phyloP scores from a whole-genome alignment of 305 asterid species.

The Salvia sclarea region DNA sequence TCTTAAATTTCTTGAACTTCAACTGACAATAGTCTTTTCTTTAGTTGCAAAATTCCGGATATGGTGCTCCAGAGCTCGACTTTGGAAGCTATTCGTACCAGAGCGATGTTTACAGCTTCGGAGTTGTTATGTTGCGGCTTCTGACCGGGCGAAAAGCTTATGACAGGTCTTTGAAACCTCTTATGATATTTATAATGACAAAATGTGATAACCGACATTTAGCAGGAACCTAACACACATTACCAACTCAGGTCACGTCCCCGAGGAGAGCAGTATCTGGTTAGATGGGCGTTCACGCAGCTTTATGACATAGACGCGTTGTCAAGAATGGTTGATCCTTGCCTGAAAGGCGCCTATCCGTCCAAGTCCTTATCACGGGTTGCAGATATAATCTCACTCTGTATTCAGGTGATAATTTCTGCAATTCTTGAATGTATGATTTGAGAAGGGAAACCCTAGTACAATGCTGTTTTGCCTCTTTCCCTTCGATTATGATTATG shows the following conservation, averaged over 20 bases:
- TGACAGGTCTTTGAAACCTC: constrained; percentile 59
- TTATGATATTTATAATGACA: neutral
- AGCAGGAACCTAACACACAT: neutral
- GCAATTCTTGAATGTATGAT: no score
- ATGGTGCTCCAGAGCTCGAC: constrained; percentile 94
- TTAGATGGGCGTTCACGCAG: constrained; percentile 83
- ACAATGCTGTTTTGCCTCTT: no score
- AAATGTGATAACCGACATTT: neutral
- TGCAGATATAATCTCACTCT: constrained; percentile 87
- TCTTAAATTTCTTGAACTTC: neutral
- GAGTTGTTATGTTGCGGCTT: constrained; percentile 85
- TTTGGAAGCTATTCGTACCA: constrained; percentile 70
- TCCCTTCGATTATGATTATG: neutral
- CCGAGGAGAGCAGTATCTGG: constrained; percentile 74
- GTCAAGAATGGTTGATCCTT: constrained; percentile 92
- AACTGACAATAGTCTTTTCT: constrained; percentile 34
- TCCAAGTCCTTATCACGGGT: constrained; percentile 88
- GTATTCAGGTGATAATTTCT: constrained; percentile 67
- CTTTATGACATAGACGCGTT: constrained; percentile 86
- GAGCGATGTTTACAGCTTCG: constrained; percentile 95
- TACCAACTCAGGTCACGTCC: constrained; percentile 58
- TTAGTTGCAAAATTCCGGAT: constrained; percentile 87
- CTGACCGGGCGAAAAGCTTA: constrained; percentile 81
- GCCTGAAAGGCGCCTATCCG: constrained; percentile 70
- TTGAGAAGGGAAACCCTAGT: no score